Evolutionary conservation across 306 rosid species (phyloP).

Genomic region (Dicorynia guianensis): DNA sequence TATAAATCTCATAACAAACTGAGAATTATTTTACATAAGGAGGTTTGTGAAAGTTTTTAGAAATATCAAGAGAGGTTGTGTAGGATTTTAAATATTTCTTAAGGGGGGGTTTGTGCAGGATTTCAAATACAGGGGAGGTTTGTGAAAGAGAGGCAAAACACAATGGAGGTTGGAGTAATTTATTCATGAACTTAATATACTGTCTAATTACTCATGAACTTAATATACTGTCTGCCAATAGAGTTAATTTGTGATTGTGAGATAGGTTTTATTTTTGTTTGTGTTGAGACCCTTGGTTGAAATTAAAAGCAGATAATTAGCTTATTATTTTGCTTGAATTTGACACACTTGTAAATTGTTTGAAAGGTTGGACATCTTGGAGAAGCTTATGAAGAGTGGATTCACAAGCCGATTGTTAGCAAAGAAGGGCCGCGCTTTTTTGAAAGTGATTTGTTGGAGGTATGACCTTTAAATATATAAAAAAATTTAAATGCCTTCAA

Average conservation of each 20-base stretch:
- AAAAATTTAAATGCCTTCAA: neutral
- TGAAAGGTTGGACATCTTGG: slow-evolving; percentile 94
- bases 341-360: neutral
- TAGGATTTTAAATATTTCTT: too few relatives aligned
- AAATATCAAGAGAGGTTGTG: too few relatives aligned
- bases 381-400: slow-evolving; percentile 90
- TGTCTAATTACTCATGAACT: neutral
- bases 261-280: neutral
- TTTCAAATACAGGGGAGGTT: too few relatives aligned
- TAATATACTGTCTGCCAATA: neutral
- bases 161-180: too few relatives aligned
- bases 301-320: neutral
- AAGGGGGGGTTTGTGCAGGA: too few relatives aligned
- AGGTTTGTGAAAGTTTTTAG: too few relatives aligned
- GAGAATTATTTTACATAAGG: too few relatives aligned
- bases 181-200: neutral
- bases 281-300: neutral
- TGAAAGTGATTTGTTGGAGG: slow-evolving; percentile 72
- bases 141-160: too few relatives aligned
- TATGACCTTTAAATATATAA: slow-evolving; percentile 31
- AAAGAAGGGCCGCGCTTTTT: slow-evolving; percentile 92
- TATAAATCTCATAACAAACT: too few relatives aligned
- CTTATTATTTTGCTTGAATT: neutral
- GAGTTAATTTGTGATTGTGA: neutral
- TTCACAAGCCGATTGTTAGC: slow-evolving; percentile 82